phyloP scores from a whole-genome alignment of 805 yeast species.

The Barnettozyma sucrosica region DNA sequence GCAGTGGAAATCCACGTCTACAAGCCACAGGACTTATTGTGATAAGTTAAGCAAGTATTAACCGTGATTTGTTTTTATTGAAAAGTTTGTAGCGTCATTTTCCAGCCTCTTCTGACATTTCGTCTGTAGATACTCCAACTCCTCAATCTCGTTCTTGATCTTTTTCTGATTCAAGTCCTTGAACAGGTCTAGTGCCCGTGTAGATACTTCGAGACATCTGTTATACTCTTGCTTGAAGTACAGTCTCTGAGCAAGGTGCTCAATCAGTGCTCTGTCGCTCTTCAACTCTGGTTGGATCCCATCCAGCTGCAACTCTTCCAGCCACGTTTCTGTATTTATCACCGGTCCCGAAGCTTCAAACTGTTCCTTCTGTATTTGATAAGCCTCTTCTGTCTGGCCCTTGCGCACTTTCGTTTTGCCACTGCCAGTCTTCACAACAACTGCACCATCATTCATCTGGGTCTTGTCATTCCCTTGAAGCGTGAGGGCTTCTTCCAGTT shows the following conservation, averaged over 20 bases:
- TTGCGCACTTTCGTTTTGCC: slow-evolving; percentile 51
- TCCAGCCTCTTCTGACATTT: slow-evolving; percentile 31
- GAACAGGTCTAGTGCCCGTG: slow-evolving; percentile 31
- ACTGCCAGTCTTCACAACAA: slow-evolving; percentile 38
- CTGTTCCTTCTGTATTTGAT: slow-evolving; percentile 41
- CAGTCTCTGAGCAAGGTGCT: slow-evolving; percentile 57
- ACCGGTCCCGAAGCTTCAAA: slow-evolving; percentile 55
- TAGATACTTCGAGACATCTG: slow-evolving; percentile 43
- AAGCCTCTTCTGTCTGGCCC: slow-evolving; percentile 67
- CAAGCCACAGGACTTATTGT: slow-evolving; percentile 7
- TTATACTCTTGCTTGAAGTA: slow-evolving; percentile 50
- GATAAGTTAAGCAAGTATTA: background rate
- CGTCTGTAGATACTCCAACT: slow-evolving; percentile 40
- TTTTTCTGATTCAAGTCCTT: slow-evolving; percentile 34
- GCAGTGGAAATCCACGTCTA: slow-evolving; percentile 39
- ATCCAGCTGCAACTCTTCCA: slow-evolving; percentile 28
- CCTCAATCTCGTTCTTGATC: slow-evolving; percentile 45
- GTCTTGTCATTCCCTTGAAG: slow-evolving; percentile 18
- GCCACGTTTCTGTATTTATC: slow-evolving; percentile 41
- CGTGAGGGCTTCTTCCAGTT: background rate
- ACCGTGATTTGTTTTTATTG: no score
- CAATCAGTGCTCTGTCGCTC: slow-evolving; percentile 47
- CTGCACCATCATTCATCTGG: slow-evolving; percentile 30
- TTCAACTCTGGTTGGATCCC: slow-evolving; percentile 35
- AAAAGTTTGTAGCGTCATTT: no score